Evolutionary conservation across 352 stramenopile species (phyloP), one percentile per base, ranked within the genome.

Genomic region (Phytophthora colocasiae): DNA sequence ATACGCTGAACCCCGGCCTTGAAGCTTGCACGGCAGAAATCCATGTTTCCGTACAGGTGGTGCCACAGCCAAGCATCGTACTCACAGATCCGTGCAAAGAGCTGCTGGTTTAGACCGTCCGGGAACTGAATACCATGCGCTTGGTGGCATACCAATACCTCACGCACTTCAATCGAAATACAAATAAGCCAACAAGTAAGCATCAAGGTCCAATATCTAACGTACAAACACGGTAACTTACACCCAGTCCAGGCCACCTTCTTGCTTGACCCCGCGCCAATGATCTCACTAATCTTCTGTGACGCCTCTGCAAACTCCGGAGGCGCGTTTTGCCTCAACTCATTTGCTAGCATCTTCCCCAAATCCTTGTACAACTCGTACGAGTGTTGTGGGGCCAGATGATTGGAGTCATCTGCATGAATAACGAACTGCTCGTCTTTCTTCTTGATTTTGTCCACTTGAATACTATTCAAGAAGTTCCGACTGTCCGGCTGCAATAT

Each of bases 61-160:
- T 92, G 77, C 87, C 83, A 95, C 44, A 93, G 53, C 85, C 83
- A 92, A 6, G 80, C 85, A 43, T 92, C 84, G 12, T 87, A 82
- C 22, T 89, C 71, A 52, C 80, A 73, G 26, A 93, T 80, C 41
- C 87, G 76, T 4, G 69, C 57, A 32, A 92, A 93, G 12, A 93
- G 71, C 43, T 89, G 78, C 10, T 77, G 36, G 39, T 80, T 69
- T 17, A 93, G 54, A 2, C 83, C 85, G 8, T 78, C 64, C 1
- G 87, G 85, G 52, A 92, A 75, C 1, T 77, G 48, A 3, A 93
- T 45, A 7, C 75, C 79, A 48, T 95, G 85, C 15, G 86, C 78
- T n/a, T 77, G 67, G 22, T 72, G 77, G 17, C 83, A 92, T 38
- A 90, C 73, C 31, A 95, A 68, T 40, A 92, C 81, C 44, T 95